Percentiles rank a stretch among this genome's conserved stretches.
These are phyloP conservation scores for Verbena officinalis DNA, from an alignment of 257 asterid genomes.

Conservation along the genomic window DNA sequence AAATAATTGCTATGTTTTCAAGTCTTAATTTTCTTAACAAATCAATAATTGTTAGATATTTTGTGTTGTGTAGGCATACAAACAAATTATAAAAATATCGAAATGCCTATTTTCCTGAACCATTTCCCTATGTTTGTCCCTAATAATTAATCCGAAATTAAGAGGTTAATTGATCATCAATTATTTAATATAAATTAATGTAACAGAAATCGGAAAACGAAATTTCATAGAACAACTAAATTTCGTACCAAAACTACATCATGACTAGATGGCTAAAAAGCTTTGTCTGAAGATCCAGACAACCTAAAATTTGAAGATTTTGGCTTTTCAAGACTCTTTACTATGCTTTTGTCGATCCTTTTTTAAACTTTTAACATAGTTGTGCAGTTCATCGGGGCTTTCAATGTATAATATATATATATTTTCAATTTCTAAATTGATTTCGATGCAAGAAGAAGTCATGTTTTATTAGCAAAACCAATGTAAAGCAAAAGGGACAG, in stretches of 20 bases:
- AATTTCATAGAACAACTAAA: neutral
- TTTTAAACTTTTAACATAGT: conserved; percentile 23
- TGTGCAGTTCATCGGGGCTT: conserved; percentile 29
- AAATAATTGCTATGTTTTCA: no score
- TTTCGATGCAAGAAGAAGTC: conserved; percentile 23
- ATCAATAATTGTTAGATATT: no score
- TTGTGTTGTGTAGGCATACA: no score
- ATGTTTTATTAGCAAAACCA: conserved; percentile 8
- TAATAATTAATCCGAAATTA: neutral
- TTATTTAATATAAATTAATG: neutral
- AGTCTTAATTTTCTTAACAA: no score
- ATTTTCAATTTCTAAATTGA: conserved; percentile 1
- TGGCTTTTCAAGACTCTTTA: conserved; percentile 39
- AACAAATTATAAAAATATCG: neutral
- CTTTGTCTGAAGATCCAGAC: conserved; percentile 37
- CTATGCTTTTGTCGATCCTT: conserved; percentile 32
- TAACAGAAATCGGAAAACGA: neutral
- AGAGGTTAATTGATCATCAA: neutral
- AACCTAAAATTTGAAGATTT: conserved; percentile 41
- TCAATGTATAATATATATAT: conserved; percentile 23
- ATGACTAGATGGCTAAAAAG: neutral
- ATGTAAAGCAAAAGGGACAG: neutral
- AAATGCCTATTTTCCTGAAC: no score
- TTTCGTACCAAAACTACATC: neutral
- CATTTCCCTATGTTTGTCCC: no score